These are phyloP conservation scores for Calonectria montana DNA, from an alignment of 2,329 filamentous ascomycete species.

Conservation along the genomic window DNA sequence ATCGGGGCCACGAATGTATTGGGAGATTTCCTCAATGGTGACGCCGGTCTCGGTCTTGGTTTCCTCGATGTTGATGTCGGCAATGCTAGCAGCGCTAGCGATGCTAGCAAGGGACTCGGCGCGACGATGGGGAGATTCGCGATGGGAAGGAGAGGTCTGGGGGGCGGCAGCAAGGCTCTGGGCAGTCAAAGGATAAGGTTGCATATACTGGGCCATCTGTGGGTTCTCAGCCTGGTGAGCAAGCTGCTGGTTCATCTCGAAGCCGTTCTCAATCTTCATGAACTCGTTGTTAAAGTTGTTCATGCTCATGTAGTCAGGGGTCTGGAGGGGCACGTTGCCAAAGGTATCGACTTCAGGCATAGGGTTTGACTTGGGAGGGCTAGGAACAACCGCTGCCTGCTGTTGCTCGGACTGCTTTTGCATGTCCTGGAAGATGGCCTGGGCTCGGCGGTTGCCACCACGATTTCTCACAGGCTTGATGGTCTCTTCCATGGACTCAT, in stretches of 20 bases:
- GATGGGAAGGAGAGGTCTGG: constrained; percentile 33
- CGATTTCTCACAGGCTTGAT: constrained; percentile 66
- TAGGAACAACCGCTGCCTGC: constrained; percentile 52
- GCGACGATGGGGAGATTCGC: constrained; percentile 59
- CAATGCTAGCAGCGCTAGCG: constrained; percentile 68
- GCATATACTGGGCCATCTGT: constrained; percentile 58
- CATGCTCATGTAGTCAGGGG: constrained; percentile 68
- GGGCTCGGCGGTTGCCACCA: constrained; percentile 54
- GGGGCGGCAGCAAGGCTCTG: constrained; percentile 31
- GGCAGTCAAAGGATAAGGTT: constrained; percentile 40
- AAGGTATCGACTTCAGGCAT: constrained; percentile 60
- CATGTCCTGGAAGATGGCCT: constrained; percentile 69
- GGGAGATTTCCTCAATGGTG: constrained; percentile 84
- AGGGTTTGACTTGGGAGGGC: constrained; percentile 64
- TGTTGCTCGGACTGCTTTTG: constrained; percentile 65
- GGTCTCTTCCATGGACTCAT: constrained; percentile 75
- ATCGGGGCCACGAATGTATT: constrained; percentile 79
- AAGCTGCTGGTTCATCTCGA: constrained; percentile 54
- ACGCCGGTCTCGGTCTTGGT: constrained; percentile 84
- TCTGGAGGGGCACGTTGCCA: constrained; percentile 63
- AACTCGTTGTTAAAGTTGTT: constrained; percentile 60
- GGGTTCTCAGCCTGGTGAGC: constrained; percentile 65
- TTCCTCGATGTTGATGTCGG: constrained; percentile 73
- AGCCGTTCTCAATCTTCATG: constrained; percentile 50
- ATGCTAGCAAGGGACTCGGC: constrained; percentile 71